Evolutionary conservation across 106 monocot species (phyloP).

Genomic region (Allium sativum): DNA sequence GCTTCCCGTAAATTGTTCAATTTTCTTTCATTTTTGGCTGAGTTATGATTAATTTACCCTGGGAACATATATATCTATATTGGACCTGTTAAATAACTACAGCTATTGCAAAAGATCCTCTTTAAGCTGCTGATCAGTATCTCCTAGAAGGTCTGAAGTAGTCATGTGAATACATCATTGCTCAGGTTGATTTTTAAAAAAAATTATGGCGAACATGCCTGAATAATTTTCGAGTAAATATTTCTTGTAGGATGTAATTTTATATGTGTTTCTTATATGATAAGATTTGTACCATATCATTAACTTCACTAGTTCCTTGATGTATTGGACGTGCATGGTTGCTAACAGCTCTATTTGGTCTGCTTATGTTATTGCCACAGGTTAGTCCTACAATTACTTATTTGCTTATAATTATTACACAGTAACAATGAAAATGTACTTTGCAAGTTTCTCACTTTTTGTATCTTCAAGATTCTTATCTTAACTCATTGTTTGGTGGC

Average conservation of each 20-base stretch:
- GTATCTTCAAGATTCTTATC: too few relatives aligned
- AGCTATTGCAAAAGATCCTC: constrained; percentile 79
- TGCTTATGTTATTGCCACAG: too few relatives aligned
- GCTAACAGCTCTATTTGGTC: too few relatives aligned
- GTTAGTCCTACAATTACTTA: too few relatives aligned
- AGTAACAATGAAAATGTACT: too few relatives aligned
- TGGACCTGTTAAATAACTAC: constrained; percentile 53
- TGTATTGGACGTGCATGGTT: too few relatives aligned
- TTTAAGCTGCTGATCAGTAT: constrained; percentile 93
- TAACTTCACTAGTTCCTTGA: too few relatives aligned
- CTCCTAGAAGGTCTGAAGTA: constrained; percentile 88
- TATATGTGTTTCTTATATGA: too few relatives aligned
- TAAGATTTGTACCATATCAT: too few relatives aligned
- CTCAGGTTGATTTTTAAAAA: constrained; percentile 52
- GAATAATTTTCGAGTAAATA: neutral
- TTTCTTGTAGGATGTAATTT: neutral
- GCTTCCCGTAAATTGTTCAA: neutral
- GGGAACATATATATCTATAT: constrained; percentile 79
- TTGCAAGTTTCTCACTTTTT: too few relatives aligned
- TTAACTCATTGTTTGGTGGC: too few relatives aligned
- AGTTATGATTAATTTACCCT: neutral
- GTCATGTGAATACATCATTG: constrained; percentile 76
- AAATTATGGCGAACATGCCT: neutral
- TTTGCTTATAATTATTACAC: too few relatives aligned
- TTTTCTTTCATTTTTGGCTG: neutral